These are phyloP conservation scores for Fistulinella prunicolor DNA, from an alignment of 768 basidiomycete genomes.

Conservation along the genomic window DNA sequence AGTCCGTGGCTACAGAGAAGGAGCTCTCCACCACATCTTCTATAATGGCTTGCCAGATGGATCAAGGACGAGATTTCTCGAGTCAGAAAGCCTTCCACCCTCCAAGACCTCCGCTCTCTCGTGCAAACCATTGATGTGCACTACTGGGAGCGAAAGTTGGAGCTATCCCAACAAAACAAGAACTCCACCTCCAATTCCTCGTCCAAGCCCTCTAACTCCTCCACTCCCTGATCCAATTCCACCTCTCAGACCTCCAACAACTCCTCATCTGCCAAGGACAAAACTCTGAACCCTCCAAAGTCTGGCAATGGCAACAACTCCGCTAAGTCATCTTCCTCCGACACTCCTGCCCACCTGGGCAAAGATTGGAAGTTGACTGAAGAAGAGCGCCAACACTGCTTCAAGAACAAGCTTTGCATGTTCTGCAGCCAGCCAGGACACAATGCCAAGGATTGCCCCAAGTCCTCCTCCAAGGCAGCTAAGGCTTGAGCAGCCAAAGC, in stretches of 20 bases:
- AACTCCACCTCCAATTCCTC: background rate
- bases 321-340: background rate
- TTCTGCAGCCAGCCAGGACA: background rate
- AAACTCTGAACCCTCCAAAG: background rate
- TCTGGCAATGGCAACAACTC: too few species aligned
- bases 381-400: background rate
- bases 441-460: background rate
- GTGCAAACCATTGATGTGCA: too few species aligned
- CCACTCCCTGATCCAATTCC: background rate
- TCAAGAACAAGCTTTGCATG: background rate
- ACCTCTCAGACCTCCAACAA: background rate
- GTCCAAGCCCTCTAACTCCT: background rate
- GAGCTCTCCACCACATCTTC: background rate
- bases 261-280: background rate
- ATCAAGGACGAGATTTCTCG: constrained; percentile 3
- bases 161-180: background rate
- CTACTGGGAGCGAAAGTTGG: background rate
- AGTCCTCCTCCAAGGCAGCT: too few species aligned
- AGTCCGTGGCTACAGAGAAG: constrained; percentile 1
- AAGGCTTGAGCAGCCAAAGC: too few species aligned
- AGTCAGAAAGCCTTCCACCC: too few species aligned
- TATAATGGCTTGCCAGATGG: constrained; percentile 8
- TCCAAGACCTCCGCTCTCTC: too few species aligned
- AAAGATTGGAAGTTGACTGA: background rate
- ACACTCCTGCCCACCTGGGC: background rate